Base-by-base conservation (phyloP, 108 stramenopile genomes). In the Pelagomonas calceolata region DNA sequence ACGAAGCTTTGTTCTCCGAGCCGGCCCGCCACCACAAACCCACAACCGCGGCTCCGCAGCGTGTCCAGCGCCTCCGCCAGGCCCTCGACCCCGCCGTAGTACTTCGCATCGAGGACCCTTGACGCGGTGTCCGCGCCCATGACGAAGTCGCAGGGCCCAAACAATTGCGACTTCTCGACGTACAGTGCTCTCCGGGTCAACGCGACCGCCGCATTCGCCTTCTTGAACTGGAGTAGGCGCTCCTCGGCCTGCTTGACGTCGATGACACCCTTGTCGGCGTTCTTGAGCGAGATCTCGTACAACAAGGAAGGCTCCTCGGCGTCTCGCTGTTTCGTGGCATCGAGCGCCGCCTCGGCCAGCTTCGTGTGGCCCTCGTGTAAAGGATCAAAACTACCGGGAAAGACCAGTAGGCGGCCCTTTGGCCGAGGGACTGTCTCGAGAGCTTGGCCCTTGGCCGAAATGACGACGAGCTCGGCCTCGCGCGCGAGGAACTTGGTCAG, bases 301-400 rank as follows among this genome's bases (percentile, higher is more conserved):
- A 91, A 73, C 16, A 87, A 81, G 17, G 86, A 70, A 4, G 39
- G 45, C 35, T 5, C 34, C 21, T 4, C 67, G 26, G 10, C 67
- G 39, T 43, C 39, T 12, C 39, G 5, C 39, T 5, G 9, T 4
- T 4, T 7, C 15, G 21, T 18, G 64, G 31, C 32, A 9, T 32
- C 64, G 67, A 9, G 34, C 37, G 36, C 37, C 30, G 36, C 68
- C 67, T 81, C 73, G 21, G 88, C 91, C 63, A 95, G 73, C 35
- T 71, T 64, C 32, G 85, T 69, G 77, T 95, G 94, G 44, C 92
- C 94, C 36, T 71, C 67, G 75, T 95, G 94, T 32, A 90, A 87
- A 31, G 94, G 94, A 80, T 92, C 91, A 71, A 91, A 95, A 73
- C 89, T 90, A 63, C 94, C 94, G 15, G 91, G 90, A 32, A 91